A percentile compares a stretch with the other conserved stretches of the same genome.
phyloP scores from a whole-genome alignment of 495 filamentous ascomycete genomes.

The Letharia lupina region DNA sequence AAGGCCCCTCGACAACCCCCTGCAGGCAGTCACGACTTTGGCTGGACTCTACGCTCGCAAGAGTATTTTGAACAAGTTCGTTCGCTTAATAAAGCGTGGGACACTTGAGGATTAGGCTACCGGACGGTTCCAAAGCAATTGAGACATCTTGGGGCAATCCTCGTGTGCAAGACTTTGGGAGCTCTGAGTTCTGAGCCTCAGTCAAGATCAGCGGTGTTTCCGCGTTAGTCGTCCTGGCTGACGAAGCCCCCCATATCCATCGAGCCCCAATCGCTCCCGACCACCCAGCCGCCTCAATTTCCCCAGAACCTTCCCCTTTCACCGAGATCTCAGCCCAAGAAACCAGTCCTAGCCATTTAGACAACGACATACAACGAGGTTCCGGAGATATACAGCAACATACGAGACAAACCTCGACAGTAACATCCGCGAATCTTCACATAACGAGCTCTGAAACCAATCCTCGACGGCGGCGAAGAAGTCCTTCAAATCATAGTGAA shows the following conservation, averaged over 20 bases:
- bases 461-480: slow-evolving; percentile 23
- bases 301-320: slow-evolving; percentile 33
- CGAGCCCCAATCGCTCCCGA: slow-evolving; percentile 52
- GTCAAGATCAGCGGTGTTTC: slow-evolving; percentile 43
- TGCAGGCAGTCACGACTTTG: background rate
- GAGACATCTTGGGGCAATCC: background rate
- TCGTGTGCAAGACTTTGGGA: slow-evolving; percentile 14
- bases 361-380: background rate
- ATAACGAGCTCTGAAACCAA: slow-evolving; percentile 5
- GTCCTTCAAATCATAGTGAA: slow-evolving; percentile 19
- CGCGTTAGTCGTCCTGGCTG: slow-evolving; percentile 54
- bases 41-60: background rate
- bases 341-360: slow-evolving; percentile 12
- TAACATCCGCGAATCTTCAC: background rate
- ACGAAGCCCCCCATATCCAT: slow-evolving; percentile 41
- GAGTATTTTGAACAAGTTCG: background rate
- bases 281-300: slow-evolving; percentile 41
- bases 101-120: background rate
- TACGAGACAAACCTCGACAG: slow-evolving; percentile 2
- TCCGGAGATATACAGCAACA: background rate
- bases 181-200: slow-evolving; percentile 26
- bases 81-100: background rate
- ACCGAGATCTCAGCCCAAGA: slow-evolving; percentile 27
- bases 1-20: background rate
- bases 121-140: background rate